Evolutionary conservation across 2,329 filamentous ascomycete genomes (phyloP).

Genomic region (Sclerotinia spermophila): DNA sequence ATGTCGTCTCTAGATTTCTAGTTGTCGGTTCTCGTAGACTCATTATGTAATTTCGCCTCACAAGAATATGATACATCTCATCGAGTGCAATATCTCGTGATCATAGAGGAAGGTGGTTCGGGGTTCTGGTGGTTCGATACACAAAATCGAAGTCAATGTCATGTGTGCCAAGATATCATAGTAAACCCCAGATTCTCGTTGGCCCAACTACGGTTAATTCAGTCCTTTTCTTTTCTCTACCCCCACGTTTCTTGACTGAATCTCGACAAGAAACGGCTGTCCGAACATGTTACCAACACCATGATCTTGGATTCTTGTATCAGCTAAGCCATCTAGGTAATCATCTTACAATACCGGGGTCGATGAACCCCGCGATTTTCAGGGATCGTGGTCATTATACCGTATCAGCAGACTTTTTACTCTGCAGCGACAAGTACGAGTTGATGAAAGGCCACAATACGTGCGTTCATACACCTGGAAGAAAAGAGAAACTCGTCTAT

Average conservation of each 20-base stretch:
- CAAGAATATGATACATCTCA: background rate
- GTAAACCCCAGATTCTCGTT: constrained; percentile 3
- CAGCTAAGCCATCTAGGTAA: constrained; percentile 7
- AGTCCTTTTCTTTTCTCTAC: background rate
- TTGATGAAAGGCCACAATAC: background rate
- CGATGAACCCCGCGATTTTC: constrained; percentile 11
- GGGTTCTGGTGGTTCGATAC: background rate
- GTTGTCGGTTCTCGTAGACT: constrained; percentile 1
- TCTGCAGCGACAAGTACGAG: constrained; percentile 10
- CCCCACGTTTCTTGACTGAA: constrained; percentile 4
- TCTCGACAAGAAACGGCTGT: background rate
- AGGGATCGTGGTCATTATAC: constrained; percentile 15
- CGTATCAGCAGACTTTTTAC: constrained; percentile 18
- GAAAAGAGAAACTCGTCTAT: background rate
- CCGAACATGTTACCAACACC: constrained; percentile 10
- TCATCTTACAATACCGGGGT: constrained; percentile 9
- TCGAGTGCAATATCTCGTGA: background rate
- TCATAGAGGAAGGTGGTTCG: background rate
- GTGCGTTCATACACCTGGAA: background rate
- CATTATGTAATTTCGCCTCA: constrained; percentile 9
- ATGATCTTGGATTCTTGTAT: constrained; percentile 7
- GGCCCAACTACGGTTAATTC: constrained; percentile 3
- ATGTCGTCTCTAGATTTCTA: constrained; percentile 3
- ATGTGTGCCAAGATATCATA: constrained; percentile 13
- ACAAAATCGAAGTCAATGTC: constrained; percentile 6